Base-by-base conservation (phyloP, 2,329 filamentous ascomycete genomes). In the Botrytis elliptica region DNA sequence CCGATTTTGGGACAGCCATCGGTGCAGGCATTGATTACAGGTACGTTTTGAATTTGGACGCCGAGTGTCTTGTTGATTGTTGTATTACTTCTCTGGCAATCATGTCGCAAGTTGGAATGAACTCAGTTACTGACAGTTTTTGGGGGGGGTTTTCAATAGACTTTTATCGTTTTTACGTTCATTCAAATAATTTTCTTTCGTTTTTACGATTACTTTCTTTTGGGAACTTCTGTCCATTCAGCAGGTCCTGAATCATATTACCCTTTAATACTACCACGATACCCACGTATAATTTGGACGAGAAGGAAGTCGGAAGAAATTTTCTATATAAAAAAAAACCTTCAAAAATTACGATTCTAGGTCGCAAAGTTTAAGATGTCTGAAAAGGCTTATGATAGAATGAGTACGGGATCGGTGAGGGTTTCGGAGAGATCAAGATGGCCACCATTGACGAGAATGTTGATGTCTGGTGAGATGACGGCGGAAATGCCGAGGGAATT, bases 401-500 rank as follows among this genome's bases (percentile, higher is more conserved):
- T 69, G 73, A 80, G 78, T 73, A 75, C 74, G 52, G 77, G 75
- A n/a, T 80, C 78, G 70, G 80, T 84, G 79, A 86, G 84, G 81
- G 86, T 85, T 73, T 88, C 89, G 75, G 93, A 95, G 84, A 86
- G 93, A 80, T 89, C 92, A 81, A 88, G 93, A 91, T 94, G 92
- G 90, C 93, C 93, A 75, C 92, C 93, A 25, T 86, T 96, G 72
- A 93, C 92, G 75, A 89, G 92, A 77, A 93, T 95, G 91, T 85
- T 96, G 81, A 88, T 95, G 81, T 94, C 93, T 73, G 92, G 93
- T 68, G 92, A 94, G 84, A 92, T 95, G 88, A 93, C 90, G 72
- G 90, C 90, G 79, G 91, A 94, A 81, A 88, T 85, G 79, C 90
- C 92, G 77, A 90, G 90, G 81, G 87, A 90, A 73, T 84, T 95